Evolutionary conservation across 73 alveolate genomes (phyloP), one percentile per base, ranked within the genome.

Genomic region (Paramecium pentaurelia): DNA sequence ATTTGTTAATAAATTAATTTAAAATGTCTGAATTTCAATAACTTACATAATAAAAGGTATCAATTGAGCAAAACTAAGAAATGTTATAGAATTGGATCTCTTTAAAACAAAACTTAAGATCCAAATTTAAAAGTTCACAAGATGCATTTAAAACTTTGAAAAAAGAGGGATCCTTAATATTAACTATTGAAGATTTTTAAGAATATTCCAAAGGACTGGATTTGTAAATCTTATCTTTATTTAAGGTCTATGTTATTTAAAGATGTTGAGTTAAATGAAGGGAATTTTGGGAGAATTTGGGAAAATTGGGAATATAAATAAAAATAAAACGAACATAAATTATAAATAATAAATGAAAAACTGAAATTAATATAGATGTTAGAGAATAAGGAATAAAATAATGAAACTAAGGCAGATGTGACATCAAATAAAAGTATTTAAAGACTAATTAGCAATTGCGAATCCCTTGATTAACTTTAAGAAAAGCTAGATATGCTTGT

Each of bases 181-280:
- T 80, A 22, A 36, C 77, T 2, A 16, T 12, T n/a, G 91, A 80
- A 25, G 91, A 80, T 5, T 80, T 80, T 25, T 27, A 36, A 27
- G 91, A 80, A 22, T 80, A 45, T 44, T 30, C 75, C 8, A 40
- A 80, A 42, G 91, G 91, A 12, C 12, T 45, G 20, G 91, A 80
- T 49, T 45, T 80, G 91, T 80, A 80, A 80, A 32, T 32, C 42
- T 32, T 18, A 64, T 28, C 42, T n/a, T 28, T 1, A 40, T 45
- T 22, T 27, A 16, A 80, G 91, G 37, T 27, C 71, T 2, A 3
- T 8, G 34, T 11, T 80, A 11, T 45, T 80, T 27, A 49, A 42
- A 27, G 77, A 80, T 12, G 8, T 20, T 20, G 58, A 22, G 10
- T 44, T 80, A 32, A 80, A 80, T 80, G 77, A 80, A 80, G 77